phyloP scores from a whole-genome alignment of 805 yeast species.

The Candida orba region DNA sequence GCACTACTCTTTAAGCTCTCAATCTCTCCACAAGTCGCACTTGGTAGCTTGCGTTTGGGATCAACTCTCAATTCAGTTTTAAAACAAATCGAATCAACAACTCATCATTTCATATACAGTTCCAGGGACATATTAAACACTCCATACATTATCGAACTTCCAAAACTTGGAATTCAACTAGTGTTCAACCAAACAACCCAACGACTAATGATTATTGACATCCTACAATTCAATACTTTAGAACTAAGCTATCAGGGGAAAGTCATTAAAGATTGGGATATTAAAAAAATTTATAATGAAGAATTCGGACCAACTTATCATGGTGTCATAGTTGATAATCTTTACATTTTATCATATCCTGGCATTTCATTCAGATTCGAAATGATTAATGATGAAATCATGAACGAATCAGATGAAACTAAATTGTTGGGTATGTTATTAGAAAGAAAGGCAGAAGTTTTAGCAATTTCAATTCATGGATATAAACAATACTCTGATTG shows the following conservation, averaged over 20 bases:
- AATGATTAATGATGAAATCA: constrained; percentile 11
- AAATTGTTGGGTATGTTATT: constrained; percentile 4
- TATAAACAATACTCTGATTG: constrained; percentile 20
- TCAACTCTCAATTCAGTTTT: constrained; percentile 3
- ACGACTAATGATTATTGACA: constrained; percentile 12
- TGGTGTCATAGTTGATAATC: constrained; percentile 30
- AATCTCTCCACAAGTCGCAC: neutral
- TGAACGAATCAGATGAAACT: neutral
- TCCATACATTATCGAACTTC: constrained; percentile 2
- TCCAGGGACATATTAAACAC: neutral
- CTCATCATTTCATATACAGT: constrained; percentile 5
- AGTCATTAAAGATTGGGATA: constrained; percentile 18
- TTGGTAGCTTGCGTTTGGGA: constrained; percentile 5
- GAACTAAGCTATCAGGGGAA: constrained; percentile 12
- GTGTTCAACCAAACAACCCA: constrained; percentile 5
- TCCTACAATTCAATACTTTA: constrained; percentile 5
- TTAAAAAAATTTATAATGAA: constrained; percentile 45
- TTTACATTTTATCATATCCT: constrained; percentile 40
- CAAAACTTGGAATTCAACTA: neutral
- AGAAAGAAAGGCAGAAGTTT: constrained; percentile 8
- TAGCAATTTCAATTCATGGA: constrained; percentile 12
- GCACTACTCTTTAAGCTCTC: neutral
- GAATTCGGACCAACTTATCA: constrained; percentile 60
- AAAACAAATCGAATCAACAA: neutral
- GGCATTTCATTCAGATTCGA: constrained; percentile 48